These are phyloP conservation scores for Apiospora malaysiana DNA, from an alignment of 2,329 filamentous ascomycete species.

Conservation along the genomic window DNA sequence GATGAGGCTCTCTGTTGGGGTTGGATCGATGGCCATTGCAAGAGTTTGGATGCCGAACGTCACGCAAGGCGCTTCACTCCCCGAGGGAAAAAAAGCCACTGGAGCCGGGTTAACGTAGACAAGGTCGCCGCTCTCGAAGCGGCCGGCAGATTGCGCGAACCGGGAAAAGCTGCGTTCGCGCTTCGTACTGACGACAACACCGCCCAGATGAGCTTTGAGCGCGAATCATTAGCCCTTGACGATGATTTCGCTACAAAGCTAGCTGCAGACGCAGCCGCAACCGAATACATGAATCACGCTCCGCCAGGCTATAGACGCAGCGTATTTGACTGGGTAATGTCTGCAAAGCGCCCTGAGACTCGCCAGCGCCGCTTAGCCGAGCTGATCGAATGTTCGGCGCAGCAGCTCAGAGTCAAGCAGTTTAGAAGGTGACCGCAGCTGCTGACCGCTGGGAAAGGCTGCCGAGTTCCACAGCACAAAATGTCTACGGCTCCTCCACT, in stretches of 20 bases:
- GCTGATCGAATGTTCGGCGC: conserved; percentile 21
- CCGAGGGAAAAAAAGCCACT: conserved; percentile 57
- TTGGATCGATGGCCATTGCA: conserved; percentile 65
- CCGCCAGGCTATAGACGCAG: conserved; percentile 22
- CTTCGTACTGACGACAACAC: conserved; percentile 24
- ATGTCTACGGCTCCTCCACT: neutral
- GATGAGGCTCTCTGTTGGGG: conserved; percentile 63
- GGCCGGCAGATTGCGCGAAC: conserved; percentile 50
- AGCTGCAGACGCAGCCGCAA: conserved; percentile 2
- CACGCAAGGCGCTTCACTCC: conserved; percentile 63
- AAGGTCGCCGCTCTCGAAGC: conserved; percentile 50
- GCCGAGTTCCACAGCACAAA: neutral
- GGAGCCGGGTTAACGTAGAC: conserved; percentile 64
- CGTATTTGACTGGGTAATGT: conserved; percentile 26
- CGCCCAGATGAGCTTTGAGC: conserved; percentile 24
- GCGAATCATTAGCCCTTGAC: conserved; percentile 16
- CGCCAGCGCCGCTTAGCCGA: conserved; percentile 23
- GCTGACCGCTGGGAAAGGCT: neutral
- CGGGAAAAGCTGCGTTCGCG: conserved; percentile 23
- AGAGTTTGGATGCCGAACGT: conserved; percentile 48
- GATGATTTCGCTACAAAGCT: conserved; percentile 17
- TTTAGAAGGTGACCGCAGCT: conserved; percentile 19
- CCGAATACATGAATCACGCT: conserved; percentile 17
- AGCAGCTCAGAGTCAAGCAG: conserved; percentile 21
- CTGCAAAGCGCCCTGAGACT: conserved; percentile 24